Evolutionary conservation across 1,284 basidiomycete species (phyloP), one percentile per base, ranked within the genome.

Genomic region (Rhodotorula sp.): DNA sequence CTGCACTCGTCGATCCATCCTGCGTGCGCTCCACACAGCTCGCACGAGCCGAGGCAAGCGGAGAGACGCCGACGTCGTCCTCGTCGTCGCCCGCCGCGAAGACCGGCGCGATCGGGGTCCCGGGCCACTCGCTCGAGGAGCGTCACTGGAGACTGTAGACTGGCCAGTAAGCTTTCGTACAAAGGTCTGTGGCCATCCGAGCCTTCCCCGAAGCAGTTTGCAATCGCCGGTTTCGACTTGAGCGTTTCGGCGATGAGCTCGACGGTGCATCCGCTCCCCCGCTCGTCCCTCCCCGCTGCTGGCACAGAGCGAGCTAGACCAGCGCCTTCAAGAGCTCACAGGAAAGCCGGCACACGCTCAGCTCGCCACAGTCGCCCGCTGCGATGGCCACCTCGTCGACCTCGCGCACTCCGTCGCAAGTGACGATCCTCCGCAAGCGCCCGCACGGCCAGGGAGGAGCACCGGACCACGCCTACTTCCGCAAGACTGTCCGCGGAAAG

Each of bases 401-500:
- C 19, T 5, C 46, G n/a, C 16, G 9, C 19, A 0, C 58, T 34
- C 46, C 63, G 17, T 57, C 54, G 8, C 14, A 27, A 21, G 27
- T 73, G 56, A 54, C 72, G 16, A 73, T 73, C 66, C 56, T 70
- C 25, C 50, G 55, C 42, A 67, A 70, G 16, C 68, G 72, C 23
- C 68, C 72, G 8, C 60, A 68, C 10, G 49, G 59, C 34, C 63
- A 59, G 21, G 62, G 60, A 4, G 55, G 59, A 12, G 64, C 72
- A 0, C 46, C 60, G 5, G 64, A 67, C 16, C 58, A 65, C 12
- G 19, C 50, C 19, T 75, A 58, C 67, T 76, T 64, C 65, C 78
- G 82, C 66, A 99, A 99, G 84, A 98, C 97, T 0, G 92, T 91
- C 0, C 84, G 88, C 71, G 96, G 97, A 41, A 97, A 96, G 80